Base-by-base conservation (phyloP, 2,329 filamentous ascomycete genomes). In the Calcarisporium arbuscula region DNA sequence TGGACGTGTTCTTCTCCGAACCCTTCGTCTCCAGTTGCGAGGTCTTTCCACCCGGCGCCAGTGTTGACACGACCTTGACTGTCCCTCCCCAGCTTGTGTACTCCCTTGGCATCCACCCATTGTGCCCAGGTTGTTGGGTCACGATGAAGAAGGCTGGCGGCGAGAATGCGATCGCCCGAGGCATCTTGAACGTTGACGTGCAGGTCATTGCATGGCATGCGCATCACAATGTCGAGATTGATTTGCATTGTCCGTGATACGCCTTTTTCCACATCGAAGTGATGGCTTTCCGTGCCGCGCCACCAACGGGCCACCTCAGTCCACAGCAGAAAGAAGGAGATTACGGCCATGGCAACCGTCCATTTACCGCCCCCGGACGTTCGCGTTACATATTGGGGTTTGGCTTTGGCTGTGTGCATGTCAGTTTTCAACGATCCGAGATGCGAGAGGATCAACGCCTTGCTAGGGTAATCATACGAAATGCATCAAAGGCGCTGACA, bases 181-280 rank as follows among this genome's bases (percentile, higher is more conserved):
- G 90, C 89, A 59, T 98, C 92, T 66, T 96, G 92, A 32, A 98
- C 89, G 63, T 98, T 96, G 61, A 98, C 70, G 64, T 95, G 85
- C n/a, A 98, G 65, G 54, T 94, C 82, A 38, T 72, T 65, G 68
- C 92, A 98, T 48, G 72, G 67, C 92, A 98, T 98, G 34, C 73
- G 73, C 31, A 98, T 72, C 5, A 96, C 85, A n/a, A 94, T 70
- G 61, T 98, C 92, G 38, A 98, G 68, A 65, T 98, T 98, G 64
- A 98, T 83, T 62, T 96, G 89, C 58, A 98, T 75, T 43, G 80
- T 74, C 60, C 87, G 87, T 4, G 84, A 82, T 25, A 98, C 74
- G 46, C 86, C 86, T 62, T 94, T 92, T 61, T 96, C 92, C 37
- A 98, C 90, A 40, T 82, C 82, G 62, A 96, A 98, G 41, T 85